Base-by-base conservation (phyloP, 768 basidiomycete genomes). In the Lanmaoa rubissima region DNA sequence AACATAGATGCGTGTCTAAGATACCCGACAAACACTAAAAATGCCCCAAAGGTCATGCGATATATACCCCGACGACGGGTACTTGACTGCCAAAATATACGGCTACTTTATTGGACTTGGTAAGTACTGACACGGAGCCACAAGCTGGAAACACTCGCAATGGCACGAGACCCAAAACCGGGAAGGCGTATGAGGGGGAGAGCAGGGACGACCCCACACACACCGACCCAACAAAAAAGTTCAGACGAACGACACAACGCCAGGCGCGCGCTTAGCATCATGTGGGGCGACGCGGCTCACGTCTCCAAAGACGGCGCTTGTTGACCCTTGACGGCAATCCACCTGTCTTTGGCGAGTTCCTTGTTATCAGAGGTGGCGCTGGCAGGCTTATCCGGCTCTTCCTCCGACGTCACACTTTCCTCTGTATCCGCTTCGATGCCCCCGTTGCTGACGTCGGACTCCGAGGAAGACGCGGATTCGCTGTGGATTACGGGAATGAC, bases 371-470 rank as follows among this genome's bases (percentile, higher is more conserved):
- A 41, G 5, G 53, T 48, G 51, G 53, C 48, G 34, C 48, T 53
- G 43, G 66, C 69, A 19, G 67, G 62, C 64, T 81, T 81, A 40
- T 84, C 80, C 21, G 69, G 66, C 65, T 89, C 82, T 54, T 79
- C 88, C 63, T 90, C 89, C 35, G 87, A 88, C 4, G 87, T 86
- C 61, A 87, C 74, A 65, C 87, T 88, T 66, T 86, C 87, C 70
- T 91, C 89, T 24, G 82, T 82, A 65, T 91, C 90, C 9, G 85
- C 87, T 56, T 90, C 90, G 51, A 79, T 79, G 19, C 77, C 79
- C 14, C 82, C 83, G 17, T 79, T 84, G 67, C 75, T 82, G 55
- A 70, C 78, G 63, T 86, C 86, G 28, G 81, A 81, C 65, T 85
- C 85, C 42, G 83, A 86, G 59, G 76, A 80, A 26, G 82, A 79